A percentile compares a stretch with the other conserved stretches of the same genome.
Evolutionary conservation across 768 basidiomycete species (phyloP).

Genomic region (Suillus decipiens): DNA sequence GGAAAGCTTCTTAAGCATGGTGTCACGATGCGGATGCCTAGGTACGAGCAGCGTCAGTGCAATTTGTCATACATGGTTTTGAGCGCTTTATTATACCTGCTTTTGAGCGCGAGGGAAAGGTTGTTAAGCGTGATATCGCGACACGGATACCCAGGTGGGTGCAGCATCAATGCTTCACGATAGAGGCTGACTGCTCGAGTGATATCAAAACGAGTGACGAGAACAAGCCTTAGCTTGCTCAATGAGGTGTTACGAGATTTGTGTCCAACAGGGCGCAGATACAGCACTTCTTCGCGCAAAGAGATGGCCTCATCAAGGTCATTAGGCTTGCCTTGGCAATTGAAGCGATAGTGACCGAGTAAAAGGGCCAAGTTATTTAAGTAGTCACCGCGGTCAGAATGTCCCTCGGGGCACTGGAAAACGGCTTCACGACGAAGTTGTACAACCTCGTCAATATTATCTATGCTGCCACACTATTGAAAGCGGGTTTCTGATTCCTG

Average conservation of each 20-base stretch:
- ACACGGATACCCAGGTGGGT: slow-evolving; percentile 11
- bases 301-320: slow-evolving; percentile 3
- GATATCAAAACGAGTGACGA: slow-evolving; percentile 21
- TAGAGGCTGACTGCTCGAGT: slow-evolving; percentile 11
- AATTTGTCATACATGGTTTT: too few species aligned
- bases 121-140: slow-evolving; percentile 12
- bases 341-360: slow-evolving; percentile 14
- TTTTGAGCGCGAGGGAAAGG: slow-evolving; percentile 16
- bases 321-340: slow-evolving; percentile 5
- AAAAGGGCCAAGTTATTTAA: slow-evolving; percentile 17
- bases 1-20: too few species aligned
- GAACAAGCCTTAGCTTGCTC: slow-evolving; percentile 19
- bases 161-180: slow-evolving; percentile 11
- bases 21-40: too few species aligned
- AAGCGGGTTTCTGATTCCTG: slow-evolving; percentile 8
- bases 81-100: slow-evolving; percentile 15
- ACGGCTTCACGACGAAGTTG: slow-evolving; percentile 6
- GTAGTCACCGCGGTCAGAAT: slow-evolving; percentile 7
- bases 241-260: slow-evolving; percentile 11
- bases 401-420: slow-evolving; percentile 13
- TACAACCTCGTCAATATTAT: slow-evolving; percentile 17
- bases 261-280: neutral
- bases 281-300: neutral
- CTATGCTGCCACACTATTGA: neutral
- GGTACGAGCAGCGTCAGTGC: too few species aligned